phyloP scores from a whole-genome alignment of 1,284 basidiomycete genomes.

The Irpex sp. region DNA sequence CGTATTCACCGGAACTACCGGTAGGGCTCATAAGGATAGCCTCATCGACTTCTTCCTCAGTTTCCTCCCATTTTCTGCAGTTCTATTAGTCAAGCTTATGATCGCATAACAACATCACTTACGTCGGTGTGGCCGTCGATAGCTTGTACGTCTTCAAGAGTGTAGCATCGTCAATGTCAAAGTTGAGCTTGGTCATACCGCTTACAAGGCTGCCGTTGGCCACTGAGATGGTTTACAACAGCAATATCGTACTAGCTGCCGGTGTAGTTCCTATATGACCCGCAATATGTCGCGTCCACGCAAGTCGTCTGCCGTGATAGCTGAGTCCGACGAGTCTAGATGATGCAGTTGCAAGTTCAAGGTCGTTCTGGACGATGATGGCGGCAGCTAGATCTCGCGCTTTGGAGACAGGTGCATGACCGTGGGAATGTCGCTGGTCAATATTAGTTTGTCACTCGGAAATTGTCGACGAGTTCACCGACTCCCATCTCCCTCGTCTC shows the following conservation, averaged over 20 bases:
- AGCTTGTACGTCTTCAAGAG: conserved; percentile 74
- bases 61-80: conserved; percentile 73
- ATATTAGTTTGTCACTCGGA: background rate
- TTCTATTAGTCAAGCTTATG: background rate
- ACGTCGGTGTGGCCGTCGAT: conserved; percentile 60
- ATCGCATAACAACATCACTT: conserved; percentile 20
- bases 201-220: background rate
- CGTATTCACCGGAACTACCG: conserved; percentile 45
- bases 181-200: conserved; percentile 42
- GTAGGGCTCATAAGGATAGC: conserved; percentile 54
- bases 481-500: background rate
- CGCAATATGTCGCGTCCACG: background rate
- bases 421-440: conserved; percentile 7
- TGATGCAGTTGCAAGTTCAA: background rate
- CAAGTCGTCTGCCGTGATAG: background rate
- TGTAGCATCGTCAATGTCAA: conserved; percentile 69
- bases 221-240: background rate
- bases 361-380: conserved; percentile 1
- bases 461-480: background rate
- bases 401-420: background rate
- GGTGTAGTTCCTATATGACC: background rate
- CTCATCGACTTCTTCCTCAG: conserved; percentile 73
- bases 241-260: background rate
- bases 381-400: background rate
- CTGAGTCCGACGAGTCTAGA: background rate